Conservation (phyloP, 2,329 filamentous ascomycete species). For the Phialemoniopsis sp. region DNA sequence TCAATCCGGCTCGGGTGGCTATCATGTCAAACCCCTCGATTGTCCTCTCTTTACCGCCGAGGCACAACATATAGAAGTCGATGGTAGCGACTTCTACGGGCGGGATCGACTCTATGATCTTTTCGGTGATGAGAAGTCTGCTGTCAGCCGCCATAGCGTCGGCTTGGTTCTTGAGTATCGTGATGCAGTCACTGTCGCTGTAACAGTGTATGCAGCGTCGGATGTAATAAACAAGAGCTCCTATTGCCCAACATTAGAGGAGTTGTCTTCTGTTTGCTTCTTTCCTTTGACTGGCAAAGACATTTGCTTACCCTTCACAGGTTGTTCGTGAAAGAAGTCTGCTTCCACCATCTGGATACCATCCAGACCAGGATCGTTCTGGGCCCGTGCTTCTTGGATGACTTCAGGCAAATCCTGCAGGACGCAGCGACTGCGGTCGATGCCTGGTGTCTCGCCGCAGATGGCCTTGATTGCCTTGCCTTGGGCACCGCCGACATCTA, state of each 20-base stretch:
- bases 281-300: no score
- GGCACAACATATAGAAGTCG: slow-evolving; percentile 24
- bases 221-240: slow-evolving; percentile 24
- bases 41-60: slow-evolving; percentile 26
- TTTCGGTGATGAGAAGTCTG: slow-evolving; percentile 25
- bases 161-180: slow-evolving; percentile 10
- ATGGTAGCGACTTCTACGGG: slow-evolving; percentile 14
- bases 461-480: slow-evolving; percentile 22
- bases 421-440: slow-evolving; percentile 20
- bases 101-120: slow-evolving; percentile 20
- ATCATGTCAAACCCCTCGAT: slow-evolving; percentile 17
- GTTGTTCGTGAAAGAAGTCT: no score
- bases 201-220: slow-evolving; percentile 26
- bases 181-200: slow-evolving; percentile 16
- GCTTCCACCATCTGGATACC: no score
- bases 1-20: slow-evolving; percentile 16
- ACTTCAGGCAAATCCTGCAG: slow-evolving; percentile 22
- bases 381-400: slow-evolving; percentile 11
- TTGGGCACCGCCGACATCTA: slow-evolving; percentile 28
- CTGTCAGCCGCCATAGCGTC: slow-evolving; percentile 24
- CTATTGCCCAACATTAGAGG: slow-evolving; percentile 10
- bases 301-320: no score
- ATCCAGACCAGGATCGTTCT: no score
- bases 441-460: slow-evolving; percentile 14
- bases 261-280: no score